These are phyloP conservation scores for Celoporthe dispersa DNA, from an alignment of 2,329 filamentous ascomycete genomes.

Conservation along the genomic window DNA sequence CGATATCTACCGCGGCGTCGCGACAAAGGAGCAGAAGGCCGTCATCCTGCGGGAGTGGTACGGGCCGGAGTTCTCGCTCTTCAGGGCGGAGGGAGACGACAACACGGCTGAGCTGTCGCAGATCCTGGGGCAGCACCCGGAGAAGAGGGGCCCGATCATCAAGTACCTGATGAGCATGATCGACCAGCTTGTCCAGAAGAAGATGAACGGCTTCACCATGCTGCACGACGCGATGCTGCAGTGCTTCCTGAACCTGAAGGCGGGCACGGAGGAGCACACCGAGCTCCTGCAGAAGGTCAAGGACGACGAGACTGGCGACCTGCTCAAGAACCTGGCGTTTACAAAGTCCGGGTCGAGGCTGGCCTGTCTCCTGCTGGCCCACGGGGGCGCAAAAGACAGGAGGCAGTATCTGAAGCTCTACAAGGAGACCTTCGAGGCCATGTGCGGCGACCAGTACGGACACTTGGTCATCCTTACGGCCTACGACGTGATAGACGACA, in stretches of 20 bases:
- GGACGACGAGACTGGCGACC: slow-evolving; percentile 86
- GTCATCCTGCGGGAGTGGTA: slow-evolving; percentile 93
- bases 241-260: slow-evolving; percentile 82
- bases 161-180: slow-evolving; percentile 83
- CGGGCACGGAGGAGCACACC: slow-evolving; percentile 78
- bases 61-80: slow-evolving; percentile 87
- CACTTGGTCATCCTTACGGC: slow-evolving; percentile 83
- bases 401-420: slow-evolving; percentile 84
- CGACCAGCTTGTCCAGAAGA: slow-evolving; percentile 93
- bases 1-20: slow-evolving; percentile 90
- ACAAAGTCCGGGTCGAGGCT: slow-evolving; percentile 86
- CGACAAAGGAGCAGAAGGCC: slow-evolving; percentile 84
- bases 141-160: slow-evolving; percentile 88
- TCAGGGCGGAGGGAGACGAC: slow-evolving; percentile 60
- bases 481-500: slow-evolving; percentile 93
- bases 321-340: slow-evolving; percentile 95
- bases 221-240: slow-evolving; percentile 98
- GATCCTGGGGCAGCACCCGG: slow-evolving; percentile 77
- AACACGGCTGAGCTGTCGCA: slow-evolving; percentile 70
- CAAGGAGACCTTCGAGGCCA: slow-evolving; percentile 84
- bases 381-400: slow-evolving; percentile 89
- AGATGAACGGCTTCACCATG: slow-evolving; percentile 95
- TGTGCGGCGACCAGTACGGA: slow-evolving; percentile 79
- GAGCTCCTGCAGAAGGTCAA: slow-evolving; percentile 92
- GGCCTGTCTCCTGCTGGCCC: slow-evolving; percentile 78